Evolutionary conservation across 805 yeast species (phyloP), one percentile per base, ranked within the genome.

Genomic region (Spathaspora sp.): DNA sequence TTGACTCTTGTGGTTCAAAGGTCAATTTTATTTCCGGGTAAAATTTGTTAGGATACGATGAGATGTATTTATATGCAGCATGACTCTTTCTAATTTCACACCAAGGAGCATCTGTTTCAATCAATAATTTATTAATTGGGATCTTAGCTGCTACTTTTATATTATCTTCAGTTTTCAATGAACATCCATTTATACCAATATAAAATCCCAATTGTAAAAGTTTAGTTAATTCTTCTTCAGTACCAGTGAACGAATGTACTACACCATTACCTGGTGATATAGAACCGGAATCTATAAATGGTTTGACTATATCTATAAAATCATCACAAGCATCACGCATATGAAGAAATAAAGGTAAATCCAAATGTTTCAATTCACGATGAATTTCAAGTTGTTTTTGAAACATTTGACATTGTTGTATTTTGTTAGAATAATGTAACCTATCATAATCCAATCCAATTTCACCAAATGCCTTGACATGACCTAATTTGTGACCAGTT

Each of bases 31-130:
- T 29, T 43, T 63, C 56, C 1, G 88, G 88, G 56, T 82, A 85
- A 51, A 72, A 80, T 14, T 65, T 69, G 60, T 81, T 83, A 2
- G 89, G 89, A 55, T 81, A 79, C 8, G 70, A 61, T 0, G 82
- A 68, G 29, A 91, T 63, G 55, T 73, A 77, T 55, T 80, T 70
- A 67, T 80, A 82, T 14, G 94, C 80, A 2, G 90, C 89, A 64
- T 90, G 97, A 9, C 94, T 78, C 57, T 82, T 87, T 52, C 96
- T 77, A 45, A 94, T 82, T 63, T 92, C 98, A 72, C 99, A 94
- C 99, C 99, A 94, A 1, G 99, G 99, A 2, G 97, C 91, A 69
- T 94, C 99, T 0, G 97, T 93, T 64, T 94, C 99, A 9, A 94
- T 79, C 77, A 93, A 68, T 43, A 94, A 66, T 60, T 76, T 79